Percentiles rank a stretch among this genome's conserved stretches.
These are phyloP conservation scores for Volvox africanus DNA, from an alignment of 139 green algal species.

Conservation along the genomic window DNA sequence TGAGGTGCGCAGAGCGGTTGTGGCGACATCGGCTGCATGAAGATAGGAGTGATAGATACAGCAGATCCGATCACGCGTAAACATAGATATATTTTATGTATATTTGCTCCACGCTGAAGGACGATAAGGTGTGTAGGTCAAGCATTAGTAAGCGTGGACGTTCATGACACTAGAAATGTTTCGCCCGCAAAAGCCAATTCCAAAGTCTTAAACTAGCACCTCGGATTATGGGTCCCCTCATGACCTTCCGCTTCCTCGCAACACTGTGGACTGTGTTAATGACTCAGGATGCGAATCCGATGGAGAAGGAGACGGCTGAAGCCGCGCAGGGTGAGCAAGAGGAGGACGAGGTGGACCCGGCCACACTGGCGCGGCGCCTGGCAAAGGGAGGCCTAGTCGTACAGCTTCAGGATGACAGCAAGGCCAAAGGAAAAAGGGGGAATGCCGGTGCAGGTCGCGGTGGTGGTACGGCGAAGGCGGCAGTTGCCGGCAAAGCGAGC, in stretches of 20 bases:
- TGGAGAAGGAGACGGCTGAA: neutral
- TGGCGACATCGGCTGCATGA: too few species aligned
- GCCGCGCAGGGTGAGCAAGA: neutral
- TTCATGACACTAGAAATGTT: neutral
- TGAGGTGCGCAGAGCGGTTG: neutral
- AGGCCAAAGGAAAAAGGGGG: neutral
- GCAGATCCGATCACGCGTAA: neutral
- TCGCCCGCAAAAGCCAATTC: too few species aligned
- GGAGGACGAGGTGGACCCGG: conserved; percentile 63
- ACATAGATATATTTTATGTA: neutral
- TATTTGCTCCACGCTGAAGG: too few species aligned
- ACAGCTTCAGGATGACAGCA: conserved; percentile 44
- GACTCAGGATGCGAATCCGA: neutral
- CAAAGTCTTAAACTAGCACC: neutral
- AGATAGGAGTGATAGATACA: neutral
- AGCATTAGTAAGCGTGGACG: neutral
- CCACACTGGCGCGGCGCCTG: conserved; percentile 53
- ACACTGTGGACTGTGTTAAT: neutral
- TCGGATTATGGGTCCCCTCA: neutral
- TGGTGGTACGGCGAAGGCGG: too few species aligned
- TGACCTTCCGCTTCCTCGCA: neutral
- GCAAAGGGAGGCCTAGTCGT: conserved; percentile 49
- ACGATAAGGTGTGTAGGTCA: neutral
- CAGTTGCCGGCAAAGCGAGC: too few species aligned
- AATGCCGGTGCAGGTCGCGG: too few species aligned